A percentile compares a stretch with the other conserved stretches of the same genome.
These are phyloP conservation scores for Curvularia sp. DNA, from an alignment of 2,329 filamentous ascomycete species.

Conservation along the genomic window DNA sequence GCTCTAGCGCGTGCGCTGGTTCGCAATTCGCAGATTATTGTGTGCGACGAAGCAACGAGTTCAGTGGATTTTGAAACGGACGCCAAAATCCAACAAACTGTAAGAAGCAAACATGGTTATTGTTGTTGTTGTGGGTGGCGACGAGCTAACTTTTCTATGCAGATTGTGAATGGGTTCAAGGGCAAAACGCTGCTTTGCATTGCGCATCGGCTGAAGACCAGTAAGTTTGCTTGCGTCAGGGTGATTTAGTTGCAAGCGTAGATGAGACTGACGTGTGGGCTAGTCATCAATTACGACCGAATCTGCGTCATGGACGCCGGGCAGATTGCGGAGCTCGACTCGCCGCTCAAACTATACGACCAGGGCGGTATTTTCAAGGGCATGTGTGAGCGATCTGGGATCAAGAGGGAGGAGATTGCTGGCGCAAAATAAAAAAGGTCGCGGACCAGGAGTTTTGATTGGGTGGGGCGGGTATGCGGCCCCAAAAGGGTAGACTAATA, in stretches of 20 bases:
- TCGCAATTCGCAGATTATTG: slow-evolving; percentile 85
- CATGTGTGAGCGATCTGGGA: slow-evolving; percentile 90
- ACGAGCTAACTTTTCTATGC: slow-evolving; percentile 67
- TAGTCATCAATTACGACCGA: slow-evolving; percentile 88
- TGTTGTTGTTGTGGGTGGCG: background rate
- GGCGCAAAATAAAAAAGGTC: slow-evolving; percentile 20
- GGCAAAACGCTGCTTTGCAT: slow-evolving; percentile 92
- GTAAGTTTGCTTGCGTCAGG: slow-evolving; percentile 8
- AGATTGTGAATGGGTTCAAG: slow-evolving; percentile 83
- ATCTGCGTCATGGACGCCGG: slow-evolving; percentile 97
- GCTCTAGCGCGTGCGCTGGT: slow-evolving; percentile 91
- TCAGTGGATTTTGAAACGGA: slow-evolving; percentile 79
- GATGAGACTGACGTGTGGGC: background rate
- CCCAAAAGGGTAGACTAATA: slow-evolving; percentile 24
- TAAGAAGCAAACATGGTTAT: slow-evolving; percentile 63
- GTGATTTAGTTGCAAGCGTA: background rate
- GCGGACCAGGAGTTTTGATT: slow-evolving; percentile 6
- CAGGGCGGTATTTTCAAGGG: slow-evolving; percentile 79
- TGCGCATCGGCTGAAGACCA: slow-evolving; percentile 84
- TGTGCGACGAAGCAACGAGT: slow-evolving; percentile 91
- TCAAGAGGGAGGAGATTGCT: slow-evolving; percentile 62
- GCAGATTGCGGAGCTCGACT: slow-evolving; percentile 83
- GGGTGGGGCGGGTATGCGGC: slow-evolving; percentile 20
- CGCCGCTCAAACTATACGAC: slow-evolving; percentile 76
- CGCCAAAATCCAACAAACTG: slow-evolving; percentile 86